Conservation (phyloP, 164 flowering plant species). For the Taxillus chinensis region DNA sequence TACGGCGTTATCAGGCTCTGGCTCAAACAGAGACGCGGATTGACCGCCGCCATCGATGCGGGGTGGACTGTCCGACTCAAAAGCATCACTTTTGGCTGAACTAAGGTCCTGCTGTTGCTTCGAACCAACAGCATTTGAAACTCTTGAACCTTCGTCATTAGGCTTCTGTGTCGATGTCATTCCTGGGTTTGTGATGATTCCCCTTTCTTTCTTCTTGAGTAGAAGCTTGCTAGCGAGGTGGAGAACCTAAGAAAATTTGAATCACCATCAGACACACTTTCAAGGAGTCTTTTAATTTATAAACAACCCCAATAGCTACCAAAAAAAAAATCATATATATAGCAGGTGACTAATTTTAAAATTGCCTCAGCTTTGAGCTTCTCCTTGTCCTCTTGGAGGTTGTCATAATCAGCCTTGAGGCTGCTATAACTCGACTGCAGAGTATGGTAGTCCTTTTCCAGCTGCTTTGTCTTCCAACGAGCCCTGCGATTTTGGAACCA, state of each 20-base stretch:
- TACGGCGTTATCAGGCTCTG: conserved; percentile 22
- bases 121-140: conserved; percentile 15
- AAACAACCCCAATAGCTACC: no score
- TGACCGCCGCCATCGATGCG: conserved; percentile 19
- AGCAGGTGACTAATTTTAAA: neutral
- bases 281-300: neutral
- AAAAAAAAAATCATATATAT: neutral
- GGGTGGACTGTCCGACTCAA: conserved; percentile 57
- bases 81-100: conserved; percentile 45
- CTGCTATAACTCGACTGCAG: conserved; percentile 29
- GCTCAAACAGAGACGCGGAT: conserved; percentile 21
- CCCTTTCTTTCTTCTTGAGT: conserved; percentile 26
- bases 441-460: conserved; percentile 38
- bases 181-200: neutral
- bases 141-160: conserved; percentile 17
- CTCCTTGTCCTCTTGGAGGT: conserved; percentile 52
- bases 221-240: conserved; percentile 35
- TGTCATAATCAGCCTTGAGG: conserved; percentile 54
- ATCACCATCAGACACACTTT: neutral
- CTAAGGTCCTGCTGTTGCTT: conserved; percentile 41
- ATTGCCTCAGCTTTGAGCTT: conserved; percentile 51
- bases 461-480: conserved; percentile 41
- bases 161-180: conserved; percentile 15
- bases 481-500: conserved; percentile 53
- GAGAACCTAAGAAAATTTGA: conserved; percentile 28